phyloP scores from a whole-genome alignment of 164 flowering plant genomes.

The Macadamia tetraphylla region DNA sequence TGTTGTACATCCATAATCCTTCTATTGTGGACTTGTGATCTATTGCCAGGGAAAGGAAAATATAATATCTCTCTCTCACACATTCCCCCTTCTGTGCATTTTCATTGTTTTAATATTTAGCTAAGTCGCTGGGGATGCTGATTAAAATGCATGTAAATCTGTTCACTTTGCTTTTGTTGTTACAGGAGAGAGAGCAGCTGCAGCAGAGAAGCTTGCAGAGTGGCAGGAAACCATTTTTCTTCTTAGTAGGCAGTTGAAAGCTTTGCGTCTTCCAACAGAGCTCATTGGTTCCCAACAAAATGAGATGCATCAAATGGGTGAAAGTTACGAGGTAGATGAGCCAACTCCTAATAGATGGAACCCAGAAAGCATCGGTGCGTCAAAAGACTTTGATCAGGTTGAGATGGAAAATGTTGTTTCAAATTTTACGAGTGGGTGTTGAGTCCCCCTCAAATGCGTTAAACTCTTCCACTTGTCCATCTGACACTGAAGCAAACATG shows the following conservation, averaged over 20 bases:
- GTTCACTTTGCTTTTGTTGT: slow-evolving; percentile 4
- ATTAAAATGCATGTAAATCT: not conserved
- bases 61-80: not conserved
- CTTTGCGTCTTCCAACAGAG: slow-evolving; percentile 65
- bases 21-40: no score
- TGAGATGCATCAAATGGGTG: slow-evolving; percentile 35
- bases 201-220: slow-evolving; percentile 90
- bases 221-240: slow-evolving; percentile 94
- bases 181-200: slow-evolving; percentile 76
- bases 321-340: slow-evolving; percentile 37
- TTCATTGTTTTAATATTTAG: not conserved
- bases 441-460: slow-evolving; percentile 40
- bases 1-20: not conserved
- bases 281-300: slow-evolving; percentile 37
- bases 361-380: slow-evolving; percentile 8
- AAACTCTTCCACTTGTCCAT: slow-evolving; percentile 32
- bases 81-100: not conserved
- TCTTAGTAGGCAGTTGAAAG: slow-evolving; percentile 76
- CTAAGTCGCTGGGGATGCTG: no score
- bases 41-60: no score
- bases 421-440: slow-evolving; percentile 23
- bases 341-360: slow-evolving; percentile 25
- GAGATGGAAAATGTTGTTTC: slow-evolving; percentile 34
- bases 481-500: slow-evolving; percentile 37
- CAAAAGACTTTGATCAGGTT: slow-evolving; percentile 34